Evolutionary conservation across 208 protist genomes (phyloP), one percentile per base, ranked within the genome.

Genomic region (Tritrichomonas musculus): DNA sequence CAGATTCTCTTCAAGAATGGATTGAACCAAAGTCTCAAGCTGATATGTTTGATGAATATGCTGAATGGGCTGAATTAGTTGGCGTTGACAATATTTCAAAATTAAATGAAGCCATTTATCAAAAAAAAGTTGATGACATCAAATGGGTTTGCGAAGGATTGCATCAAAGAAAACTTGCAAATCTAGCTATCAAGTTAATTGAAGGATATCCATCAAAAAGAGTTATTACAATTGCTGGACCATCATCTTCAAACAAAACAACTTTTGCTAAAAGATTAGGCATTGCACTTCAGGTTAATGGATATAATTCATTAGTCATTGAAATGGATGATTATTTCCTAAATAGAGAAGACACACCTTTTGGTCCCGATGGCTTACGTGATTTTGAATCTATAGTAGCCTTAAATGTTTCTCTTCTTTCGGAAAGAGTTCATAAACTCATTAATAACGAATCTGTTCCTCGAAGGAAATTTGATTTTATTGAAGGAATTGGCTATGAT

Each of bases 281-380:
- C 5, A 92, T 92, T 50, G 36, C 30, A 27, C 47, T 92, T 33
- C 50, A 41, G 8, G 55, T 92, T 30, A 30, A 47, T 50, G 88
- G 88, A 5, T 69, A 72, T 73, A 11, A 72, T 36, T 69, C 88
- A 50, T 14, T 72, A 36, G 88, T 64, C 13, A 72, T 92, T 27
- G 88, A 92, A 49, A 69, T 92, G 55, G 88, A 92, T 72, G 88
- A 72, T 49, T 92, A 92, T 27, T 44, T 27, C 14, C 41, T 47
- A 17, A 50, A 88, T 11, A 25, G 77, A 33, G 41, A 57, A 11
- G 39, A 55, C 44, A 88, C 47, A 9, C 77, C 77, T 39, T 88
- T 88, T 30, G 77, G 77, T 11, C 47, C 41, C n/a, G 77, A 88
- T 50, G 77, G 77, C 3, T 47, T 88, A n/a, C 77, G 44, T 33